These are phyloP conservation scores for Peronospora tabacina DNA, from an alignment of 352 stramenopile genomes.

Conservation along the genomic window DNA sequence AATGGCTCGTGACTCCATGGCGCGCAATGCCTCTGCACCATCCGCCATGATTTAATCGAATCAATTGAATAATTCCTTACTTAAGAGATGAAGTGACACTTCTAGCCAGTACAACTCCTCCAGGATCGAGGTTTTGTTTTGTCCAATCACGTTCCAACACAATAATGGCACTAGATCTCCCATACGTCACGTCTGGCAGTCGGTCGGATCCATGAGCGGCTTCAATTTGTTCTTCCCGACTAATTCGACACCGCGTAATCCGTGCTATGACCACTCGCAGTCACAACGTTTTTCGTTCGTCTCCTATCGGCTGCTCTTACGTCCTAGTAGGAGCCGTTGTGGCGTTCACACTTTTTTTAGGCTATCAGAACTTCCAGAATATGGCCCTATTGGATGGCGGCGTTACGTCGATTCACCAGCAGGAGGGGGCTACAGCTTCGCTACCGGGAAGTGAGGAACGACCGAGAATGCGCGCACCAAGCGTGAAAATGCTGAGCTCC, in stretches of 20 bases:
- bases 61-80: background rate
- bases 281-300: conserved; percentile 16
- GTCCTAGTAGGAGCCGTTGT: conserved; percentile 57
- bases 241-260: conserved; percentile 63
- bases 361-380: conserved; percentile 35
- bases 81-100: no score
- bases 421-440: conserved; percentile 27
- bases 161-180: no score
- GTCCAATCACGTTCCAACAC: conserved; percentile 9
- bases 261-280: conserved; percentile 75
- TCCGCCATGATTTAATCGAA: conserved; percentile 26
- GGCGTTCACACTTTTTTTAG: conserved; percentile 57
- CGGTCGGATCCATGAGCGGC: no score
- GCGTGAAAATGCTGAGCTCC: no score
- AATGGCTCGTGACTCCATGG: conserved; percentile 58
- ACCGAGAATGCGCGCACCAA: conserved; percentile 34
- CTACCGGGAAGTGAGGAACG: conserved; percentile 23
- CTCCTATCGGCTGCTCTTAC: conserved; percentile 50
- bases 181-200: no score
- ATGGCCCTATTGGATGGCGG: conserved; percentile 4
- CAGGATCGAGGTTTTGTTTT: conserved; percentile 5
- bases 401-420: conserved; percentile 25
- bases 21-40: conserved; percentile 31
- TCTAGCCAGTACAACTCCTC: no score
- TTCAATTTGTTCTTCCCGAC: conserved; percentile 63